Base-by-base conservation (phyloP, 306 rosid genomes). In the Malus sylvestris region DNA sequence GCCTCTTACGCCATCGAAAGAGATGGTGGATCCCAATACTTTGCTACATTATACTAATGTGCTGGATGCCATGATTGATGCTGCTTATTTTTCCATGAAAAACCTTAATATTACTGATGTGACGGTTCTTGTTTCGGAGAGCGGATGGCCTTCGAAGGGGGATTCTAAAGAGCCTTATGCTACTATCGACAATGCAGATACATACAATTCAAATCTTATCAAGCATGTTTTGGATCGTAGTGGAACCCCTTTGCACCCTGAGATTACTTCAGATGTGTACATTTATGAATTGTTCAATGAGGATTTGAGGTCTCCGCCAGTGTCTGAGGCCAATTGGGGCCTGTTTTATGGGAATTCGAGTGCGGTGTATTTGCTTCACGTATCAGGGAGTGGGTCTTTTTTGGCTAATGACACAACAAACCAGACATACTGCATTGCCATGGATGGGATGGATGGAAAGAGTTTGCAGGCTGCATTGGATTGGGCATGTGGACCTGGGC, bases 11-110 rank as follows among this genome's bases (percentile, higher is more conserved):
- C 97, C 99, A 16, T 77, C 87, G 3, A 89, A 91, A 73, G 92
- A 91, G 79, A 93, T 93, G 98, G 92, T 93, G 3, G 98, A 93
- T 72, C 97, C 98, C 15, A 93, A 93, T 71, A 93, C 98, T 10
- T 74, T 93, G 81, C 92, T 93, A 51, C 98, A 93, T 46, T 93
- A 93, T 72, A 89, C 97, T 12, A 93, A 83, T 62, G 92, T 93
- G 15, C 77, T 88, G 2, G 98, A 93, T 66, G 98, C 98, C 2
- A 91, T 91, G 98, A 85, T 93, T 13, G 98, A 91, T 27, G 85
- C 98, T 4, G 96, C 97, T 6, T 91, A 93, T 69, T 85, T 82
- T 73, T 93, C 98, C 4, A 93, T 93, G 97, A 89, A 83, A 86
- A 93, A 93, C 53, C 87, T 91, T 4, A 91, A 93, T 63, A 22